Evolutionary conservation across 805 yeast species (phyloP), one percentile per base, ranked within the genome.

Genomic region (Wickerhamiella brachini): DNA sequence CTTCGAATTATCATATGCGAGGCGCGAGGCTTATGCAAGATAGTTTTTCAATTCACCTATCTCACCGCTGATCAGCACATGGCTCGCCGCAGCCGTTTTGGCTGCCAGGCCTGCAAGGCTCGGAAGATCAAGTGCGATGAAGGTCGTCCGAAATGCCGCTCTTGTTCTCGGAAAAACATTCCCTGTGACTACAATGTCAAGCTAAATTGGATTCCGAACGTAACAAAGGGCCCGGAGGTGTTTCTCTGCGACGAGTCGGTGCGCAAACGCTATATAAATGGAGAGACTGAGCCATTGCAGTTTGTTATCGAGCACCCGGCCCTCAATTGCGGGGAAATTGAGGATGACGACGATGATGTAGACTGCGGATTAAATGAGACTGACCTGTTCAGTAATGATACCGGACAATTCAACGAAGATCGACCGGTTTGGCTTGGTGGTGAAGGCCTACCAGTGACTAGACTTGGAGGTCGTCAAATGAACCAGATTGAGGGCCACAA

Each of bases 81-180:
- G 44, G 24, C 9, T 12, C 48, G 37, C 15, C 51, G 61, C 5
- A 58, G 60, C 49, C 50, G 60, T 17, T 24, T 51, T 49, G 90
- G 93, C n/a, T 83, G 93, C 65, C 79, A 77, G 2, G 78, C 80
- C 20, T 80, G 85, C 64, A 79, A 80, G 58, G 68, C 71, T 47
- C 71, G 85, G 42, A 69, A 83, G 41, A 77, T 80, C 60, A 80
- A 80, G 57, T 80, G 85, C 62, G 83, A 80, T 62, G 85, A 80
- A 62, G 66, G 68, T 29, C 67, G 77, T n/a, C 85, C 84, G 2
- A 66, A 68, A 48, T 80, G 86, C 58, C 63, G 65, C 49, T 79
- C 78, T 58, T 80, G 85, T 60, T 57, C 66, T 31, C 69, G 41
- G 5, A 47, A 54, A 12, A 41, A 45, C 4, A 18, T 46, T 9